Evolutionary conservation across 2,329 filamentous ascomycete species (phyloP), one percentile per base, ranked within the genome.

Genomic region (Neoscytalidium dimidiatum): DNA sequence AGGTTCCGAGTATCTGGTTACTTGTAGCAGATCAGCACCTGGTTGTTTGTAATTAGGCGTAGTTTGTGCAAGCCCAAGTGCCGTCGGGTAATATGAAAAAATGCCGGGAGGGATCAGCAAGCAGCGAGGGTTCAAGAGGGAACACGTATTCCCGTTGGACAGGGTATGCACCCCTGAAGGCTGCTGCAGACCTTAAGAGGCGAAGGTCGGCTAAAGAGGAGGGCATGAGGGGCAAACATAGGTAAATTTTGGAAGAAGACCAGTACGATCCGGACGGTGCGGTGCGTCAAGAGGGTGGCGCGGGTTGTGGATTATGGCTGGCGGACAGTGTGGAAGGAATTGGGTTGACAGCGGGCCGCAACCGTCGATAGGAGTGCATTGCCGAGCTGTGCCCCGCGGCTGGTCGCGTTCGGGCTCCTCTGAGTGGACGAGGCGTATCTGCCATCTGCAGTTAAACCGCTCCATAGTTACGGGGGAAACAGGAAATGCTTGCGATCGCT

Each of bases 351-450:
- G 56, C 56, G 56, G 56, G n/a, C 56, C 56, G 56, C n/a, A 46
- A 28, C 56, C 56, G 56, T 60, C 29, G 38, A 46, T 58, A 58
- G 56, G 56, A 43, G 19, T 60, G 56, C 56, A 23, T 60, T 60
- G 41, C 56, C 56, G 56, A 60, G 56, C 56, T 41, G 56, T 19
- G 41, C 26, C 14, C 29, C 56, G 23, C 23, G 56, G 41, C 26
- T 29, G 21, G 17, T 35, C 28, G n/a, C 11, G 38, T 17, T n/a
- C n/a, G 17, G 19, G n/a, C 28, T 19, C 38, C n/a, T n/a, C n/a
- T n/a, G n/a, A n/a, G n/a, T 41, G 35, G 38, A 19, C 38, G 33
- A 33, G n/a, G 38, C 41, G 41, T 46, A 46, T 60, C 38, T 60
- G 41, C 56, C 23, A 41, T 23, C 6, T n/a, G 38, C n/a, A 23